These are phyloP conservation scores for Lenzites betulinus DNA, from an alignment of 768 basidiomycete species.

Conservation along the genomic window DNA sequence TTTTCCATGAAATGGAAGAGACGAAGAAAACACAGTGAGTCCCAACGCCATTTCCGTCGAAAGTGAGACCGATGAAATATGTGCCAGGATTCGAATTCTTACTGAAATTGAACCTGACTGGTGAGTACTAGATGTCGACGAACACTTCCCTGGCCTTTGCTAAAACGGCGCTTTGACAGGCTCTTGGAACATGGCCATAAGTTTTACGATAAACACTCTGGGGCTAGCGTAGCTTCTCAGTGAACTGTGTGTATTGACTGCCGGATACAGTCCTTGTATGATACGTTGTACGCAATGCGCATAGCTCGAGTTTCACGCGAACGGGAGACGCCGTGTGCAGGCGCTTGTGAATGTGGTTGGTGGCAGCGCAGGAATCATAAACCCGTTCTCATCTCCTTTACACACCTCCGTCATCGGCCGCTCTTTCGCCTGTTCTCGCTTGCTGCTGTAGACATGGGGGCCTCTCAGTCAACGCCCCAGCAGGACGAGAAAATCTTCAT, in stretches of 20 bases:
- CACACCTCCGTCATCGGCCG: background rate
- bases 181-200: constrained; percentile 53
- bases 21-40: constrained; percentile 91
- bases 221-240: constrained; percentile 17
- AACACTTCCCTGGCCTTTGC: background rate
- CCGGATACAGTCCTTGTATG: no score
- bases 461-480: constrained; percentile 63
- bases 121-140: constrained; percentile 39
- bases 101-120: constrained; percentile 97
- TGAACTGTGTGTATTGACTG: background rate
- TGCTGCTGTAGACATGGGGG: constrained; percentile 52
- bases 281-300: no score
- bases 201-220: constrained; percentile 38
- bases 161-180: constrained; percentile 43
- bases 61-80: background rate
- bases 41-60: background rate
- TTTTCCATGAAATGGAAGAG: constrained; percentile 96
- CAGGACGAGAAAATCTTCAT: constrained; percentile 55
- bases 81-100: constrained; percentile 78
- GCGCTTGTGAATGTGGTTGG: background rate
- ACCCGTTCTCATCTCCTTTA: no score
- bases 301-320: no score
- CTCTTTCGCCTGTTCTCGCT: background rate
- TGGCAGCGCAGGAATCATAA: no score
- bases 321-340: background rate